A percentile compares a stretch with the other conserved stretches of the same genome.
phyloP scores from a whole-genome alignment of 2,329 filamentous ascomycete genomes.

The Epichloe bromicola region DNA sequence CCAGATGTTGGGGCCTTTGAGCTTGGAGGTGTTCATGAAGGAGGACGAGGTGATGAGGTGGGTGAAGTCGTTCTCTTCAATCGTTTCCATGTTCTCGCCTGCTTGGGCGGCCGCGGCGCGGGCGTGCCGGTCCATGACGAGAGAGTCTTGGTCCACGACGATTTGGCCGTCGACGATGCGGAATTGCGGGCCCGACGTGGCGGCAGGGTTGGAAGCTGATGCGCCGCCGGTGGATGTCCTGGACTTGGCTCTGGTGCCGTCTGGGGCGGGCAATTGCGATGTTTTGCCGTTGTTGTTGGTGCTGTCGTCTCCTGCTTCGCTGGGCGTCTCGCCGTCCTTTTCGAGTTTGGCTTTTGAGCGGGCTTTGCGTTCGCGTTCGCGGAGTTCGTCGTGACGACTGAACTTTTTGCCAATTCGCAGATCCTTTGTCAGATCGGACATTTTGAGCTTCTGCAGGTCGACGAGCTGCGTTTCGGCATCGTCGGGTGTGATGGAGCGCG shows the following conservation, averaged over 20 bases:
- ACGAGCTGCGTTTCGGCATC: conserved; percentile 50
- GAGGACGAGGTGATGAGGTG: conserved; percentile 55
- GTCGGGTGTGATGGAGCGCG: conserved; percentile 45
- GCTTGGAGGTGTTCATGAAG: conserved; percentile 48
- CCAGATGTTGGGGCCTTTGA: conserved; percentile 55
- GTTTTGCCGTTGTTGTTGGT: conserved; percentile 3
- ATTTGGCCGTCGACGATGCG: conserved; percentile 61
- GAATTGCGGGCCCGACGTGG: conserved; percentile 36
- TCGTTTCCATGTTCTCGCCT: conserved; percentile 43
- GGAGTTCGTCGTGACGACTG: conserved; percentile 59
- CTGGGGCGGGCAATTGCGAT: conserved; percentile 8
- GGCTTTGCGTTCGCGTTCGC: conserved; percentile 46
- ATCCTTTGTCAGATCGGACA: conserved; percentile 60
- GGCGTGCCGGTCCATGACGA: conserved; percentile 56
- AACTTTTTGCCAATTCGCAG: conserved; percentile 64
- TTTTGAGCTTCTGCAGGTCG: conserved; percentile 53
- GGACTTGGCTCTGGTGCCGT: conserved; percentile 3
- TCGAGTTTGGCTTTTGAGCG: conserved; percentile 19
- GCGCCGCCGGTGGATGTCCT: conserved; percentile 4
- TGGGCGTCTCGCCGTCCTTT: conserved; percentile 14
- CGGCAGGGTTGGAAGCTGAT: conserved; percentile 9
- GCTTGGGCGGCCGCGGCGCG: conserved; percentile 37
- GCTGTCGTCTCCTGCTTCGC: conserved; percentile 9
- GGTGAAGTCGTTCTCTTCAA: conserved; percentile 71
- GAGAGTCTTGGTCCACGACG: conserved; percentile 54